Evolutionary conservation across 2,329 filamentous ascomycete species (phyloP), one percentile per base, ranked within the genome.

Genomic region (Annulohypoxylon truncatum): DNA sequence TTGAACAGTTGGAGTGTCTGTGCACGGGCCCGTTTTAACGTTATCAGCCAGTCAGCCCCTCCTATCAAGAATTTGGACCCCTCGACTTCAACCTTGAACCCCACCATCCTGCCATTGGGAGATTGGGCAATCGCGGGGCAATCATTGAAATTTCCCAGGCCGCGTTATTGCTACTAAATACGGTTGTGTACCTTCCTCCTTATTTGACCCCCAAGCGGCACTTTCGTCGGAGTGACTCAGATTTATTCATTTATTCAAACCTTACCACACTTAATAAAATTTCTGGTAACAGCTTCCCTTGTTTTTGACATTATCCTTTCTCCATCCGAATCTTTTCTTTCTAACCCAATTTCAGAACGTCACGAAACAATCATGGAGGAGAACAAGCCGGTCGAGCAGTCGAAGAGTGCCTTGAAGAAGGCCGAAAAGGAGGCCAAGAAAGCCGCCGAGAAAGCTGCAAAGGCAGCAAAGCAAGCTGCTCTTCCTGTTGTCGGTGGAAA

Each of bases 331-430:
- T 48, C 12, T 29, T 44, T 31, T 44, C 53, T 13, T 9, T 10
- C 28, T 24, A 12, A 28, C n/a, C 20, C 42, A 44, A 38, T 60
- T 12, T 7, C 12, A 38, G 4, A n/a, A 48, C 31, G 40, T 26
- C 9, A 15, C 48, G 4, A 50, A 6, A 38, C 40, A 29, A 51
- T n/a, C 55, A 69, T 69, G 67, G 67, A 69, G 50, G 64, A 69
- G 42, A 69, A 55, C 24, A 67, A 69, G 64, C 60, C 60, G 26
- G 60, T 33, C 29, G 80, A 81, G 66, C 82, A 80, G 61, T 89
- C 87, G 72, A 90, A 90, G 82, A 89, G 85, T 78, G 87, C 87
- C 72, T 78, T 86, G 75, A 90, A 90, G 79, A 89, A 89, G 82
- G 87, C 87, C 52, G 87, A 89, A 80, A 90, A 90, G 82, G 82